Evolutionary conservation across 2,329 filamentous ascomycete species (phyloP), one percentile per base, ranked within the genome.

Genomic region (Cytospora chrysosperma): DNA sequence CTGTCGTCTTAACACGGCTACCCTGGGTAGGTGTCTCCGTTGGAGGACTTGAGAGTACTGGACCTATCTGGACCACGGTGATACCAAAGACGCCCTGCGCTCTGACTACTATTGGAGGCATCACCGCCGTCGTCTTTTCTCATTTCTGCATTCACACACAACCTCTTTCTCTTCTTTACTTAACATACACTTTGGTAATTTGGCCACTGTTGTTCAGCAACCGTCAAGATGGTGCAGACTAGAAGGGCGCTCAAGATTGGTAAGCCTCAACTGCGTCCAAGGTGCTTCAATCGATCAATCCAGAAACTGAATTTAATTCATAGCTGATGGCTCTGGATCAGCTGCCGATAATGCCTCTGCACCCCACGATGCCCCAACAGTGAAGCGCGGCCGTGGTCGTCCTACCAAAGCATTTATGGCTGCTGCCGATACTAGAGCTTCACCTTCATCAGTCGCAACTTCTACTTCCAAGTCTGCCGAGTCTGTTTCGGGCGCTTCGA

Each of bases 391-490:
- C 32, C 70, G 72, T 47, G 73, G 71, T 40, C 70, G 73, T 57
- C 70, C 74, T 7, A 63, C 67, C 32, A 75, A 72, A 59, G 64
- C 63, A 7, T 63, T 54, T 55, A 15, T 64, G 21, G 57, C 58
- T 28, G 58, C 61, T 24, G 55, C 59, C 21, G 55, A 59, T 34
- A 69, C 65, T 64, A 68, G 66, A 58, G 72, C 74, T 24, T 76
- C 77, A 32, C 63, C 67, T 21, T 78, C 78, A 9, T 73, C 76
- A 2, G 70, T 72, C 21, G 69, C 75, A 10, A 77, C 77, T 10
- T 69, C 73, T 19, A 69, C 69, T 24, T 71, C 69, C 24, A 70
- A 67, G 6, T 74, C 74, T 4, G 76, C 75, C 24, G 76, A 75
- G 64, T 59, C 64, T 32, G 57, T 24, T 32, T 66, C 64, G 12